These are phyloP conservation scores for Suillus subaureus DNA, from an alignment of 768 basidiomycete genomes.

Conservation along the genomic window DNA sequence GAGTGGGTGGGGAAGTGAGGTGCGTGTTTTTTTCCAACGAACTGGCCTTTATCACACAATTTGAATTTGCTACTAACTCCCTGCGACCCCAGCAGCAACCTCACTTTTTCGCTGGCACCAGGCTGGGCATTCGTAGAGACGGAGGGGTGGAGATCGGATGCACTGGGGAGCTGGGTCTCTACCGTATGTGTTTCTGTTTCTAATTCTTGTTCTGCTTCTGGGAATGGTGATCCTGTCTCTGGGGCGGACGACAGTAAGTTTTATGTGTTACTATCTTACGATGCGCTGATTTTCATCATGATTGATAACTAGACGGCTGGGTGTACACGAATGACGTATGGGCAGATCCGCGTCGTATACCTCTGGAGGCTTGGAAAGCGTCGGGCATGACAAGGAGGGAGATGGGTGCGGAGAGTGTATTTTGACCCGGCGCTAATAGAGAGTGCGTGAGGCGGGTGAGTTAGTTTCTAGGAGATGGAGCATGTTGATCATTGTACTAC, in stretches of 20 bases:
- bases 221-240: slow-evolving; percentile 9
- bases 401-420: slow-evolving; percentile 46
- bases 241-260: slow-evolving; percentile 31
- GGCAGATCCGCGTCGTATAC: slow-evolving; percentile 49
- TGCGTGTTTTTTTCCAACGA: slow-evolving; percentile 33
- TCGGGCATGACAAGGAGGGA: slow-evolving; percentile 62
- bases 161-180: slow-evolving; percentile 56
- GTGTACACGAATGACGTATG: slow-evolving; percentile 80
- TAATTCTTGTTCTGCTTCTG: background rate
- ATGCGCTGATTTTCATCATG: slow-evolving; percentile 4
- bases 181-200: background rate
- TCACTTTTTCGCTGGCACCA: slow-evolving; percentile 75
- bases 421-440: background rate
- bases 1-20: slow-evolving; percentile 64
- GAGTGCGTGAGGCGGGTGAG: background rate
- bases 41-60: background rate
- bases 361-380: slow-evolving; percentile 45
- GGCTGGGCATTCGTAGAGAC: slow-evolving; percentile 77
- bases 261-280: slow-evolving; percentile 10
- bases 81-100: slow-evolving; percentile 63
- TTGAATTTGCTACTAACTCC: slow-evolving; percentile 10
- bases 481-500: background rate
- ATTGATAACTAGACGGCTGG: slow-evolving; percentile 63
- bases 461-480: background rate
- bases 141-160: slow-evolving; percentile 77